Evolutionary conservation across 495 filamentous ascomycete genomes (phyloP).

Genomic region (Monascus purpureus): DNA sequence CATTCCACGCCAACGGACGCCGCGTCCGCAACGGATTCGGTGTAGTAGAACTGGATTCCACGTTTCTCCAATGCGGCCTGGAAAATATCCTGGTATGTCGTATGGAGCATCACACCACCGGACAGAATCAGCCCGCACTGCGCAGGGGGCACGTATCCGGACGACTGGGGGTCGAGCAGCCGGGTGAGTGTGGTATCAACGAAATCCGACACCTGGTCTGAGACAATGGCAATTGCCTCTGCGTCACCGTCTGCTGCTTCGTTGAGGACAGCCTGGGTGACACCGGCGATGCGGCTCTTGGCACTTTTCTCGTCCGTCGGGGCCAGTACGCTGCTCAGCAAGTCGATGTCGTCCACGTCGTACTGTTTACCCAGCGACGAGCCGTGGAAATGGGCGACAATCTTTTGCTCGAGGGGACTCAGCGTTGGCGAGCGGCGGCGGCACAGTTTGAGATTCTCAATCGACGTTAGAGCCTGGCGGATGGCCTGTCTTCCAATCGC

Average conservation of each 20-base stretch:
- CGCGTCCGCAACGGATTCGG: too few relatives aligned
- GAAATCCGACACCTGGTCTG: conserved; percentile 6
- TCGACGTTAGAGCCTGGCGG: conserved; percentile 11
- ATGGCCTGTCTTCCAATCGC: conserved; percentile 18
- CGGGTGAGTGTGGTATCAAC: conserved; percentile 10
- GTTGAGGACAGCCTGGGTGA: conserved; percentile 11
- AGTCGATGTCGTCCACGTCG: too few relatives aligned
- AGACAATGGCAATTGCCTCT: conserved; percentile 9
- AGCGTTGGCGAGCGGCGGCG: too few relatives aligned
- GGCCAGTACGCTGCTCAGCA: too few relatives aligned
- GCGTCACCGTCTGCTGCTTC: conserved; percentile 1
- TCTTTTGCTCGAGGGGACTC: conserved; percentile 5
- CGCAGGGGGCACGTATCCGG: conserved; percentile 5
- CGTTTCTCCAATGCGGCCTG: too few relatives aligned
- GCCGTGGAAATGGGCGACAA: conserved; percentile 5
- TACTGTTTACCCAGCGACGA: too few relatives aligned
- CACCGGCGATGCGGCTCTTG: conserved; percentile 12
- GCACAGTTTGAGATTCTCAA: conserved; percentile 9
- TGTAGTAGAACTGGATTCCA: too few relatives aligned
- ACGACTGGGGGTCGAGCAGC: conserved; percentile 7
- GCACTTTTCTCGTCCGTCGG: too few relatives aligned
- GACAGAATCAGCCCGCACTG: conserved; percentile 11
- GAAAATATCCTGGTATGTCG: too few relatives aligned
- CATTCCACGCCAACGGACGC: too few relatives aligned
- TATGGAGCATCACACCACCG: conserved; percentile 15